phyloP scores from a whole-genome alignment of 2,329 filamentous ascomycete species.

The Fusarium sp. region DNA sequence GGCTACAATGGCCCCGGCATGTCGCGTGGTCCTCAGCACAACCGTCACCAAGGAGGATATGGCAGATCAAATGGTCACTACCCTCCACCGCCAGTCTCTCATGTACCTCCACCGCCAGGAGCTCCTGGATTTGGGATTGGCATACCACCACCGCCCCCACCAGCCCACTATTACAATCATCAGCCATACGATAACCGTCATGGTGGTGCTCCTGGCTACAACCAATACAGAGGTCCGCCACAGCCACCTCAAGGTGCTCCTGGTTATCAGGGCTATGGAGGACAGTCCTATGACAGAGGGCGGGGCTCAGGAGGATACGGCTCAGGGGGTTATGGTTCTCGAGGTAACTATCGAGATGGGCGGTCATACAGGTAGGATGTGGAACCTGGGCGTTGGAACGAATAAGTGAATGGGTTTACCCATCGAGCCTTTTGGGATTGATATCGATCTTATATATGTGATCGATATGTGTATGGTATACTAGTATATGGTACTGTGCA shows the following conservation, averaged over 20 bases:
- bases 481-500: not conserved
- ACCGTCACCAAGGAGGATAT: slow-evolving; percentile 41
- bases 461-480: not conserved
- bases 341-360: slow-evolving; percentile 38
- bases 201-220: slow-evolving; percentile 37
- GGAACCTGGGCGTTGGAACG: not conserved
- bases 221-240: slow-evolving; percentile 36
- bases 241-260: slow-evolving; percentile 27
- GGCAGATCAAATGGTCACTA: slow-evolving; percentile 33
- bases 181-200: slow-evolving; percentile 29
- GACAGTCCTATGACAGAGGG: slow-evolving; percentile 31
- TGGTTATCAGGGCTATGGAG: slow-evolving; percentile 40
- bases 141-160: slow-evolving; percentile 51
- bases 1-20: slow-evolving; percentile 48
- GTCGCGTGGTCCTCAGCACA: slow-evolving; percentile 36
- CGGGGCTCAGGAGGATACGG: slow-evolving; percentile 37
- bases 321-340: slow-evolving; percentile 32
- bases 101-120: slow-evolving; percentile 51
- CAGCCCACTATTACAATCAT: slow-evolving; percentile 41
- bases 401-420: not conserved
- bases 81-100: slow-evolving; percentile 15
- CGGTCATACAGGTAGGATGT: slow-evolving; percentile 42
- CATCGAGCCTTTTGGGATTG: not conserved
- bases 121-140: slow-evolving; percentile 52
- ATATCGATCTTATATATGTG: not conserved